phyloP scores from a whole-genome alignment of 331 rosid genomes.

The Pyracantha coccinea region DNA sequence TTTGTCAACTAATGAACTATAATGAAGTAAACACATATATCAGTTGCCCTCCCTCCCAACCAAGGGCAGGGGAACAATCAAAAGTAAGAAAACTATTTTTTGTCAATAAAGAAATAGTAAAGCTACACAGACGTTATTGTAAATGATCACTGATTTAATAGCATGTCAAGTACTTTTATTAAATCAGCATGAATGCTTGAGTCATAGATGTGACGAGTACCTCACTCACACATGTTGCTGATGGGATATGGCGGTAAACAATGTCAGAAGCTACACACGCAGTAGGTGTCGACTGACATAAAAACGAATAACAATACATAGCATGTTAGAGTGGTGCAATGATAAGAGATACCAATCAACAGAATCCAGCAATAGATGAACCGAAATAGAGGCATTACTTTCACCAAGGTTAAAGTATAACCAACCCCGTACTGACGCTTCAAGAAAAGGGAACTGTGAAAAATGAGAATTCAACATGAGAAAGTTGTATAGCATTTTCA shows the following conservation, averaged over 20 bases:
- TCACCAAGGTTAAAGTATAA: slow-evolving; percentile 85
- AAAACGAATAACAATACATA: slow-evolving; percentile 10
- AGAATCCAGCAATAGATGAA: slow-evolving; percentile 12
- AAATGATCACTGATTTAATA: neutral
- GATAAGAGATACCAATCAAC: slow-evolving; percentile 1
- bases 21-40: neutral
- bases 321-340: slow-evolving; percentile 10
- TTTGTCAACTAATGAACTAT: neutral
- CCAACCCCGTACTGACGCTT: slow-evolving; percentile 97
- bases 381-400: slow-evolving; percentile 39
- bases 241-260: slow-evolving; percentile 75
- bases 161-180: neutral
- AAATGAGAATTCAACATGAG: slow-evolving; percentile 13
- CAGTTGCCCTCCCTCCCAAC: neutral
- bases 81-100: neutral
- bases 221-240: slow-evolving; percentile 93
- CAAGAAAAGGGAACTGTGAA: slow-evolving; percentile 85
- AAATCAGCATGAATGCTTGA: slow-evolving; percentile 2
- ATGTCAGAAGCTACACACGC: slow-evolving; percentile 81
- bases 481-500: neutral
- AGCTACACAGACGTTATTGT: neutral
- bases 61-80: neutral
- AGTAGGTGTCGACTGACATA: slow-evolving; percentile 76
- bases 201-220: slow-evolving; percentile 31
- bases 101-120: neutral